Base-by-base conservation (phyloP, 1,284 basidiomycete genomes). In the Boletus semigastroideus region DNA sequence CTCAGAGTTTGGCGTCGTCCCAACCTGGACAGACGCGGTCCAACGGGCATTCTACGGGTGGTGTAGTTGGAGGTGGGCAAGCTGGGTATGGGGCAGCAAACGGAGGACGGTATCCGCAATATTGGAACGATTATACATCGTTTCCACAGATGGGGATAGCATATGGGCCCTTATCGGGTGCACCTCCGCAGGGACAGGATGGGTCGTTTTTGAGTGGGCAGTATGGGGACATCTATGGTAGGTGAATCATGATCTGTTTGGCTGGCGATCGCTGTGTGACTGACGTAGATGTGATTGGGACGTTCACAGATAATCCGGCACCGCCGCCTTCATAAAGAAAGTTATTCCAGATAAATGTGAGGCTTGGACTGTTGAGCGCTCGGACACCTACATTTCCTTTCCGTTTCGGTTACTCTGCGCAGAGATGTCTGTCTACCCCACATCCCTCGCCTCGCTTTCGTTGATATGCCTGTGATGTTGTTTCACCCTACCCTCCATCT, bases 121-220 rank as follows among this genome's bases (percentile, higher is more conserved):
- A 74, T 59, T 86, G 83, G 83, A 81, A 74, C 57, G 82, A 86
- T 57, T 83, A 79, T 59, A 77, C 80, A 28, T 71, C 82, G 12
- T 76, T 81, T 61, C 73, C 77, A 4, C 82, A 83, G 66, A 72
- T 82, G 63, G 78, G 76, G 46, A 65, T 78, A 53, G 66, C 77
- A 17, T 82, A 75, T 55, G 56, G 42, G 5, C 64, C 61, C 25
- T 4, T 49, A 11, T 46, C 62, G 12, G 51, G 51, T 2, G 51
- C 49, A n/a, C 30, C 56, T 19, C 48, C 52, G 36, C 65, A 55
- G 17, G 56, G 48, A 8, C 66, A 67, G 19, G 60, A 57, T 4
- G 57, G 53, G 11, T 20, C 66, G 34, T 67, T 66, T 55, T 28
- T 70, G 45, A 48, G 30, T 28, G 59, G 52, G 14, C 53, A 57